These are phyloP conservation scores for Cenchrus americanus DNA, from an alignment of 176 grass and related monocot species.

Conservation along the genomic window DNA sequence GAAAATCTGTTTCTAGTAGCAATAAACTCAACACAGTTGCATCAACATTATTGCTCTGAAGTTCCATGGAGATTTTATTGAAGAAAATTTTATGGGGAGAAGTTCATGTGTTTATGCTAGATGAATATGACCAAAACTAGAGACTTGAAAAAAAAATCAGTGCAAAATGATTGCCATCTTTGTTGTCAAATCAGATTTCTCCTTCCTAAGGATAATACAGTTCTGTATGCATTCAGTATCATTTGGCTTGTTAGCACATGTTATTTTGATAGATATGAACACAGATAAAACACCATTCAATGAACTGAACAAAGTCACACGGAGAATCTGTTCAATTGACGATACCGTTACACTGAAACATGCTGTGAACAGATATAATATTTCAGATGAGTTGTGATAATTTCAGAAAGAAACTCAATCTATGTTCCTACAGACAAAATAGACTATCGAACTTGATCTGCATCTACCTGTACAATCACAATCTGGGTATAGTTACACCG, in stretches of 20 bases:
- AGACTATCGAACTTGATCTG: neutral
- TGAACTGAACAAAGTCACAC: constrained; percentile 96
- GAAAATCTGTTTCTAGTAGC: neutral
- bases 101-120: neutral
- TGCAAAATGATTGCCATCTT: neutral
- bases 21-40: neutral
- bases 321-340: constrained; percentile 90
- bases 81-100: neutral
- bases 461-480: constrained; percentile 3
- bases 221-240: neutral
- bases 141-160: neutral
- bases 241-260: neutral
- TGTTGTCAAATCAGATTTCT: neutral
- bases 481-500: neutral
- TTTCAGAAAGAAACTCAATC: neutral
- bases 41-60: neutral
- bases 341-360: constrained; percentile 36
- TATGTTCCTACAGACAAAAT: neutral
- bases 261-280: neutral
- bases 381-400: neutral
- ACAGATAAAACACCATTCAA: constrained; percentile 44
- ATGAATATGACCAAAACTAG: neutral
- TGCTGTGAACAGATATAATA: neutral
- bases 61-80: neutral
- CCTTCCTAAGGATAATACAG: neutral